Evolutionary conservation across 192 early-diverging fungal genomes (phyloP), one percentile per base, ranked within the genome.

Genomic region (Rhizophlyctis rosea): DNA sequence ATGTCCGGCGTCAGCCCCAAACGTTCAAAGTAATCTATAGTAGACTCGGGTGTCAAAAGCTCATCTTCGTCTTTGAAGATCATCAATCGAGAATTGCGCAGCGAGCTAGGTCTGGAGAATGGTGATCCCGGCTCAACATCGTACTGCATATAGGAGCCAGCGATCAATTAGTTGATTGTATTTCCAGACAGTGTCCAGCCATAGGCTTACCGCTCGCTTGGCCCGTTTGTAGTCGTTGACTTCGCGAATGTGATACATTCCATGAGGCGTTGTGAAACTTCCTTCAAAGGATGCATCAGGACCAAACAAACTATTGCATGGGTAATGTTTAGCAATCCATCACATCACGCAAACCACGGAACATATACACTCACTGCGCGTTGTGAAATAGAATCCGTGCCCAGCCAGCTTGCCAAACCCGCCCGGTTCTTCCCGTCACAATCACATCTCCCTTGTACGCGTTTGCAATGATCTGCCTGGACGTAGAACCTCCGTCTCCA

Each of bases 51-150:
- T 34, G 4, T 33, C 39, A 29, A 68, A 28, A 13, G 33, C 14
- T 47, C 0, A 32, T 69, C 59, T 28, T 47, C 36, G 33, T 78
- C 76, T 5, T 32, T 34, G 21, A 78, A 51, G 23, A 78, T 29
- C 32, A 78, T 74, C 57, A 69, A 51, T 16, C 59, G 36, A 16
- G 76, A 62, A 1, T 13, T 32, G 4, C 59, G 58, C 44, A 69
- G 61, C 2, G 49, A 56, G 25, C 36, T 36, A 0, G 35, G 48
- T 1, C 76, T 59, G 14, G 71, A 72, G 24, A 34, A 50, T 0
- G 76, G 57, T 0, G 65, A 49, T 5, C 62, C 71, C 18, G 73
- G 56, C 36, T 70, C 59, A 3, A 73, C 52, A 50, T 78, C 76
- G 24, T 63, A 16, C 71, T 72, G 59, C 1, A 39, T 28, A 32